A percentile compares a stretch with the other conserved stretches of the same genome.
Conservation (phyloP, 2,329 filamentous ascomycete species). For the Calonectria pseudoturangicola region DNA sequence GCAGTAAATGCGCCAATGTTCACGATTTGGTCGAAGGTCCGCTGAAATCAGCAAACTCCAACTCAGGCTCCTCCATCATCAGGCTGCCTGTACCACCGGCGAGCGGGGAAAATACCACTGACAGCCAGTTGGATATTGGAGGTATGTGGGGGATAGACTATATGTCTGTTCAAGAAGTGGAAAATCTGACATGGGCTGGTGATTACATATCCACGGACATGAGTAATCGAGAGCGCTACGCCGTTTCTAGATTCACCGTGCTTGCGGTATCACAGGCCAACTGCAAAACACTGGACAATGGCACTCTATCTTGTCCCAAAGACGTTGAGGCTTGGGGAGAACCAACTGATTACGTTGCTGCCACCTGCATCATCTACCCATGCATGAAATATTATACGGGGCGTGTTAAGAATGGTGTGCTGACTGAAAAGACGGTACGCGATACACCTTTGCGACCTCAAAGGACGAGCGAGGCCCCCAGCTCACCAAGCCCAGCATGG, state of each 20-base stretch:
- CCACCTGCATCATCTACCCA: constrained; percentile 9
- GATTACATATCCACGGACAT: constrained; percentile 2
- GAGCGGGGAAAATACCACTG: neutral
- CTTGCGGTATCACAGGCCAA: neutral
- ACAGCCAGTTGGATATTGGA: neutral
- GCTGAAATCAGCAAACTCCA: constrained; percentile 3
- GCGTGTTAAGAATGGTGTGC: constrained; percentile 6
- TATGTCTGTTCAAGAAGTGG: neutral
- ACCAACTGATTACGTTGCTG: neutral
- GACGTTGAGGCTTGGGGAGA: neutral
- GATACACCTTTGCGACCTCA: neutral
- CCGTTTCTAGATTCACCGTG: neutral
- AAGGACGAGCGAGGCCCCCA: neutral
- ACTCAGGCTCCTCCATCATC: neutral
- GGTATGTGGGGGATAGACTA: neutral
- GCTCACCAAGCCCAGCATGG: neutral
- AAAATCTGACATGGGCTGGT: constrained; percentile 32
- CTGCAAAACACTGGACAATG: neutral
- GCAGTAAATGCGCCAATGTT: constrained; percentile 19
- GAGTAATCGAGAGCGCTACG: constrained; percentile 12
- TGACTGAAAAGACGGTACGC: constrained; percentile 9
- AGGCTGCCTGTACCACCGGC: neutral
- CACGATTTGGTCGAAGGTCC: constrained; percentile 8
- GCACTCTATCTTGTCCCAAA: neutral
- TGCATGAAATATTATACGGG: constrained; percentile 18